phyloP scores from a whole-genome alignment of 2,329 filamentous ascomycete genomes.

The Talaromyces sp. region DNA sequence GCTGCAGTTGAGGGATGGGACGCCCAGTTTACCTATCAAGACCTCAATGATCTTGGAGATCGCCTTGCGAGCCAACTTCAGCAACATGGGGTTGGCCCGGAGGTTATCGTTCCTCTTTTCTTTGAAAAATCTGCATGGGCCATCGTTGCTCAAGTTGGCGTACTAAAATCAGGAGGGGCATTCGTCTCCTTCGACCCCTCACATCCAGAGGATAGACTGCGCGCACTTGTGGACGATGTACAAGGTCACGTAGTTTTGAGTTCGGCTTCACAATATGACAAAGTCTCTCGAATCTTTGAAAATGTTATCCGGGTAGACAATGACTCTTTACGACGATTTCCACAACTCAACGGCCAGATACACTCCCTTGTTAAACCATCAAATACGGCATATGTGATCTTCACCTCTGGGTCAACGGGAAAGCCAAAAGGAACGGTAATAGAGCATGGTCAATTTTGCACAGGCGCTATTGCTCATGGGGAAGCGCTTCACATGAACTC shows the following conservation, averaged over 20 bases:
- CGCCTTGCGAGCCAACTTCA: conserved; percentile 31
- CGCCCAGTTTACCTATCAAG: conserved; percentile 30
- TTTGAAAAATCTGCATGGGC: conserved; percentile 43
- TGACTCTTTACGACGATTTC: conserved; percentile 21
- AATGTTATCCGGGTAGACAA: conserved; percentile 24
- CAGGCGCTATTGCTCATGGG: conserved; percentile 49
- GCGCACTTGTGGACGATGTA: conserved; percentile 30
- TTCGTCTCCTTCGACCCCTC: conserved; percentile 38
- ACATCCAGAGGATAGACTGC: conserved; percentile 32
- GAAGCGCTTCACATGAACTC: conserved; percentile 46
- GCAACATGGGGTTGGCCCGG: conserved; percentile 33
- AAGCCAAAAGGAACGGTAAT: conserved; percentile 59
- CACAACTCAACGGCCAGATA: neutral
- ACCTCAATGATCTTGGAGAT: conserved; percentile 33
- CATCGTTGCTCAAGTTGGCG: conserved; percentile 35
- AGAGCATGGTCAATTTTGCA: conserved; percentile 55
- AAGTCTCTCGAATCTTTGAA: conserved; percentile 23
- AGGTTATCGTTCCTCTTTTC: conserved; percentile 34
- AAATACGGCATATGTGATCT: conserved; percentile 54
- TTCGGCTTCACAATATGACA: conserved; percentile 24
- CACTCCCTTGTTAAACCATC: conserved; percentile 16
- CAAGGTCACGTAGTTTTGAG: conserved; percentile 28
- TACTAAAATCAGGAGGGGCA: conserved; percentile 38
- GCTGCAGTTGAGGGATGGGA: conserved; percentile 30
- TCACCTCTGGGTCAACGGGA: conserved; percentile 54